phyloP scores from a whole-genome alignment of 2,329 filamentous ascomycete genomes.

The Pseudogymnoascus pannorum region DNA sequence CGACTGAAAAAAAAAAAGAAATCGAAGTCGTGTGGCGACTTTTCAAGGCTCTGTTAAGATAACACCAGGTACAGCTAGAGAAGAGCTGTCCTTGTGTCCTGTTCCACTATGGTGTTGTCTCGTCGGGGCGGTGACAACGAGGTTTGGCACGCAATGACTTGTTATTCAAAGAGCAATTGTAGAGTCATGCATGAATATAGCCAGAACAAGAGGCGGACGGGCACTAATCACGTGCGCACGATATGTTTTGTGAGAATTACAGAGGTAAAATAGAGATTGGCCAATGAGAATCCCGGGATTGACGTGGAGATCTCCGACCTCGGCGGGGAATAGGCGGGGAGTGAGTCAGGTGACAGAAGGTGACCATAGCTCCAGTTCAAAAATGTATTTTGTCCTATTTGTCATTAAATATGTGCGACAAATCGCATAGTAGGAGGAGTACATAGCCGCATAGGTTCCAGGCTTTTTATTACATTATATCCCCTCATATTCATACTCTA shows the following conservation, averaged over 20 bases:
- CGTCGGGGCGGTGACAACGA: background rate
- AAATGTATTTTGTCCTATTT: constrained; percentile 2
- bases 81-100: constrained; percentile 6
- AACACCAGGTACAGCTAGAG: constrained; percentile 6
- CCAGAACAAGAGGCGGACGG: background rate
- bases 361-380: background rate
- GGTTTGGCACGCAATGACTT: constrained; percentile 2
- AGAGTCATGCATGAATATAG: constrained; percentile 9
- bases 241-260: constrained; percentile 6
- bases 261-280: background rate
- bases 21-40: background rate
- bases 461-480: background rate
- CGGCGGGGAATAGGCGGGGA: constrained; percentile 6
- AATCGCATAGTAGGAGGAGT: background rate
- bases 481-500: background rate
- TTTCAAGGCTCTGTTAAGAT: background rate
- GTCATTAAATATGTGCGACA: background rate
- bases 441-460: background rate
- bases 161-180: constrained; percentile 1
- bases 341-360: background rate
- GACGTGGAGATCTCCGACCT: constrained; percentile 4
- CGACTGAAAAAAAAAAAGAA: background rate
- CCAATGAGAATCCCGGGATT: background rate
- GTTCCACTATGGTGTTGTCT: constrained; percentile 4
- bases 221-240: background rate